Percentiles rank a stretch among this genome's conserved stretches.
Evolutionary conservation across 306 rosid genomes (phyloP).

Genomic region (Canavalia ensiformis): DNA sequence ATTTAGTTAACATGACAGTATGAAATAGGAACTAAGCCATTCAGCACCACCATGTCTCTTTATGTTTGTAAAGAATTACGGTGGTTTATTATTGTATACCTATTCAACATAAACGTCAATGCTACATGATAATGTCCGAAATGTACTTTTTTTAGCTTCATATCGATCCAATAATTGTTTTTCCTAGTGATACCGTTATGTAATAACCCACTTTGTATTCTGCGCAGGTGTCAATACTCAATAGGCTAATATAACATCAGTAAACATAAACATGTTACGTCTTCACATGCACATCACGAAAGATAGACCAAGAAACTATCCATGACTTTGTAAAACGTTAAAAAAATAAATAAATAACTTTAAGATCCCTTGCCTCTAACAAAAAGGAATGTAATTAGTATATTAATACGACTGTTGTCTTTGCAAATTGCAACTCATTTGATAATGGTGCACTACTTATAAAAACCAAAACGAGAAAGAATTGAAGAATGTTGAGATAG

Average conservation of each 20-base stretch:
- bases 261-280: not conserved
- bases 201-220: not conserved
- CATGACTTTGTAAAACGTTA: not conserved
- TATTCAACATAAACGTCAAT: constrained; percentile 4
- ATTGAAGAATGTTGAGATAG: not conserved
- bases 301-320: not conserved
- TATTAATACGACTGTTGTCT: constrained; percentile 18
- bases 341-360: not conserved
- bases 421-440: not conserved
- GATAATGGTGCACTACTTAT: not conserved
- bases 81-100: not conserved
- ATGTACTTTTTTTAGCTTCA: not conserved
- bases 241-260: not conserved
- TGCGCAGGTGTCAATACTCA: not conserved
- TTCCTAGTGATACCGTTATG: not conserved
- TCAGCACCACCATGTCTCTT: not conserved
- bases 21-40: not conserved
- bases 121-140: not conserved
- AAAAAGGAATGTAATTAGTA: not conserved
- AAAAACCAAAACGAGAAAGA: not conserved
- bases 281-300: not conserved
- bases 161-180: not conserved
- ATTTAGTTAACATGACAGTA: not conserved
- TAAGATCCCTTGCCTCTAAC: not conserved
- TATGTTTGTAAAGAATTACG: not conserved